Conservation (phyloP, 2,329 filamentous ascomycete genomes). For the Pseudogymnoascus sp. region DNA sequence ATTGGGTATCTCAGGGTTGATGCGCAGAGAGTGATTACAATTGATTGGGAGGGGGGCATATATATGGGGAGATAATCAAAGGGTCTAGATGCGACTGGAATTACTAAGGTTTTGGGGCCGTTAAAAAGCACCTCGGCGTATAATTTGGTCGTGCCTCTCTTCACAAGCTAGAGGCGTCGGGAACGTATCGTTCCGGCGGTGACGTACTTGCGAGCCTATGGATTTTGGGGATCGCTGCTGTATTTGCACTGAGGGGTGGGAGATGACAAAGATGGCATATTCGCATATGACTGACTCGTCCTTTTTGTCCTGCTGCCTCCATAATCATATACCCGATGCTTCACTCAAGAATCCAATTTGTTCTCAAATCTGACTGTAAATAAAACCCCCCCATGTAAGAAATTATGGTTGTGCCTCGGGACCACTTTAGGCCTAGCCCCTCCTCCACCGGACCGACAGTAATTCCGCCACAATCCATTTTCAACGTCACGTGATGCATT, state of each 20-base stretch:
- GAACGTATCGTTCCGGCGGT: conserved; percentile 3
- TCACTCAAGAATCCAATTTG: neutral
- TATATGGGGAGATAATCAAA: conserved; percentile 1
- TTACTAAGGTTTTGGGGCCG: neutral
- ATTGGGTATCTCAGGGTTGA: neutral
- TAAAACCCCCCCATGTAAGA: neutral
- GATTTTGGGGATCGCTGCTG: neutral
- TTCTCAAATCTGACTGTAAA: neutral
- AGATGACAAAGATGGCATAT: neutral
- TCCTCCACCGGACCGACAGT: neutral
- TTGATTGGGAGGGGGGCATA: neutral
- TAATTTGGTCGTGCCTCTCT: neutral
- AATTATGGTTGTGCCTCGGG: neutral
- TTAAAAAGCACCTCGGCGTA: neutral
- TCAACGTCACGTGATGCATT: neutral
- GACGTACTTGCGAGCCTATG: neutral
- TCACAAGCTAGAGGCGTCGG: neutral
- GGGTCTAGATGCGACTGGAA: neutral
- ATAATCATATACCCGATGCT: neutral
- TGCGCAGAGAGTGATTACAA: neutral
- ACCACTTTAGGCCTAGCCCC: neutral
- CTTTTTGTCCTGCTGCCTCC: neutral
- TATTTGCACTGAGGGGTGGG: neutral
- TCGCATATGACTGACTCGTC: neutral
- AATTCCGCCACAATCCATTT: neutral